These are phyloP conservation scores for Harrya chromipes DNA, from an alignment of 768 basidiomycete genomes.

Conservation along the genomic window DNA sequence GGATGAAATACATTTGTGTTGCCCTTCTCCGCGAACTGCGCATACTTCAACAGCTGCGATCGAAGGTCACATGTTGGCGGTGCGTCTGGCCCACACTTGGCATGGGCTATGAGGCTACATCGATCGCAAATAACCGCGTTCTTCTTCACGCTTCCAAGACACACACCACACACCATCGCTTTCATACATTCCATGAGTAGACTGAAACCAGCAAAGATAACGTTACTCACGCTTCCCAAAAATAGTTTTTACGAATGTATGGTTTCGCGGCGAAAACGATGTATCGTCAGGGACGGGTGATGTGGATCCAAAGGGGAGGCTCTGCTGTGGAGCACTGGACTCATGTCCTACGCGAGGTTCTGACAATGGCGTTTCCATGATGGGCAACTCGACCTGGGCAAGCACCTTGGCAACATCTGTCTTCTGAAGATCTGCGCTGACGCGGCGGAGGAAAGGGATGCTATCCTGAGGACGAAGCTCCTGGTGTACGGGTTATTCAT, in stretches of 20 bases:
- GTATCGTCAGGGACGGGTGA: slow-evolving; percentile 32
- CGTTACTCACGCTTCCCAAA: slow-evolving; percentile 80
- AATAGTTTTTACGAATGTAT: slow-evolving; percentile 87
- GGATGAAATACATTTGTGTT: slow-evolving; percentile 55
- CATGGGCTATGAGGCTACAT: slow-evolving; percentile 87
- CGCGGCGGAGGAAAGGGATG: slow-evolving; percentile 90
- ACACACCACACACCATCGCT: slow-evolving; percentile 90
- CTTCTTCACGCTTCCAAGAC: slow-evolving; percentile 76
- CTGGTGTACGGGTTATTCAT: slow-evolving; percentile 31
- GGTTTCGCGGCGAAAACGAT: slow-evolving; percentile 60
- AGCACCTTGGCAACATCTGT: slow-evolving; percentile 58
- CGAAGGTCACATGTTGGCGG: slow-evolving; percentile 81
- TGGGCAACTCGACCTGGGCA: slow-evolving; percentile 35
- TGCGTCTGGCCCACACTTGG: slow-evolving; percentile 69
- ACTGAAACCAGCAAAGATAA: neutral
- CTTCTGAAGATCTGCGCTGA: slow-evolving; percentile 83
- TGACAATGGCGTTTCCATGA: slow-evolving; percentile 38
- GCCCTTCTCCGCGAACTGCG: slow-evolving; percentile 72
- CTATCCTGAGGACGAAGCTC: slow-evolving; percentile 90
- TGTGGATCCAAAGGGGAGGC: slow-evolving; percentile 36
- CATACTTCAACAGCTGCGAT: slow-evolving; percentile 73
- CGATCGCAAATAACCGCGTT: slow-evolving; percentile 83
- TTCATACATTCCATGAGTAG: slow-evolving; percentile 9
- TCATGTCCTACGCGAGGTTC: slow-evolving; percentile 45
- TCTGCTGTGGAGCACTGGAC: slow-evolving; percentile 35